phyloP scores from a whole-genome alignment of 148 eudicot genomes.

The Drosera capensis region DNA sequence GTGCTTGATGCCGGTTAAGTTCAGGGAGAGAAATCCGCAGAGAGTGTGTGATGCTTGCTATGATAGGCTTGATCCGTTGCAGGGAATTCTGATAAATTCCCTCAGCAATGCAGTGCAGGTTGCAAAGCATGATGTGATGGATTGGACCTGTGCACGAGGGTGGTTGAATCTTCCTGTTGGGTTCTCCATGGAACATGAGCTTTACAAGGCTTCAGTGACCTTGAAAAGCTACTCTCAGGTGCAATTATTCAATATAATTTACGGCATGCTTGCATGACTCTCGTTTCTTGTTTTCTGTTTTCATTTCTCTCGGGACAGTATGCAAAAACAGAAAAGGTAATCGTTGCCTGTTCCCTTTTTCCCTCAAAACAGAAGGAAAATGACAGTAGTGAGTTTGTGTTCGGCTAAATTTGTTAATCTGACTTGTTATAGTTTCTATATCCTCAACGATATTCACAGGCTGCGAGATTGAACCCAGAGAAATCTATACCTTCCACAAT shows the following conservation, averaged over 20 bases:
- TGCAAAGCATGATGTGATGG: conserved; percentile 52
- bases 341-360: too few relatives aligned
- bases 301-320: too few relatives aligned
- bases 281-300: too few relatives aligned
- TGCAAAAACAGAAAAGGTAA: too few relatives aligned
- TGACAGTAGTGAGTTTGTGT: too few relatives aligned
- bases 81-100: conserved; percentile 45
- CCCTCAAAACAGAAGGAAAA: too few relatives aligned
- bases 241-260: too few relatives aligned
- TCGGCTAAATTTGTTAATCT: too few relatives aligned
- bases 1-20: conserved; percentile 46
- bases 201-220: conserved; percentile 59
- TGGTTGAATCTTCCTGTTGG: conserved; percentile 70
- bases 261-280: too few relatives aligned
- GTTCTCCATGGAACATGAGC: conserved; percentile 56
- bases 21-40: conserved; percentile 27
- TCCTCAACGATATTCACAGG: conserved; percentile 6
- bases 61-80: conserved; percentile 47
- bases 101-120: conserved; percentile 56
- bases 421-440: conserved; percentile 1
- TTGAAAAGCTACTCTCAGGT: conserved; percentile 48
- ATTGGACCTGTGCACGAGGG: conserved; percentile 48
- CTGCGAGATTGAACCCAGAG: not conserved
- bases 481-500: conserved; percentile 20
- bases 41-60: conserved; percentile 71